Percentiles rank a stretch among this genome's conserved stretches.
phyloP scores from a whole-genome alignment of 345 rosid genomes.

The Corchorus olitorius region DNA sequence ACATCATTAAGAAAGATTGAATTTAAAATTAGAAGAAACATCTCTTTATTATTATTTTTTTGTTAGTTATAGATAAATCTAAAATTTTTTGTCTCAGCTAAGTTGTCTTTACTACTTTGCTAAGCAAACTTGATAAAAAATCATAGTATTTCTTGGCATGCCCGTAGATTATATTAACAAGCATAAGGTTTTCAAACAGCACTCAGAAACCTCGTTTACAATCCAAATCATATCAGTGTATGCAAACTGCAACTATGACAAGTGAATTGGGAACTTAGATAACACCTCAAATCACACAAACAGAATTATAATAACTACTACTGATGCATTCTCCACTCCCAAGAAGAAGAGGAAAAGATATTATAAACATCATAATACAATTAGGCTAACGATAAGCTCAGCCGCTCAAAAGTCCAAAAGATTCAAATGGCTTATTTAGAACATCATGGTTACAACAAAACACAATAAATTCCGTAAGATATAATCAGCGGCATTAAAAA shows the following conservation, averaged over 20 bases:
- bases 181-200: not conserved
- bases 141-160: not conserved
- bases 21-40: too few relatives aligned
- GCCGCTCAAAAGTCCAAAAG: not conserved
- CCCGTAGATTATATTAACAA: not conserved
- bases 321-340: not conserved
- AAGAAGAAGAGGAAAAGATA: not conserved
- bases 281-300: not conserved
- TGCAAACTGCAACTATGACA: not conserved
- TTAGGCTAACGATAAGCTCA: not conserved
- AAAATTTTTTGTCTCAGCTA: too few relatives aligned
- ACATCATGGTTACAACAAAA: not conserved
- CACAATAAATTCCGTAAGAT: not conserved
- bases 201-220: not conserved
- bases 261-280: not conserved
- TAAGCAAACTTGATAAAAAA: not conserved
- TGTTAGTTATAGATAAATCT: too few relatives aligned
- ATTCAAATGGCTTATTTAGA: not conserved
- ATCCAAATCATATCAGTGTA: not conserved
- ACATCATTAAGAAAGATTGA: too few relatives aligned
- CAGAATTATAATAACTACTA: not conserved
- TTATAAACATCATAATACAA: not conserved
- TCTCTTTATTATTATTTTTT: too few relatives aligned
- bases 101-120: too few relatives aligned
- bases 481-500: not conserved